Evolutionary conservation across 148 eudicot species (phyloP).

Genomic region (Fallopia convolvulus): DNA sequence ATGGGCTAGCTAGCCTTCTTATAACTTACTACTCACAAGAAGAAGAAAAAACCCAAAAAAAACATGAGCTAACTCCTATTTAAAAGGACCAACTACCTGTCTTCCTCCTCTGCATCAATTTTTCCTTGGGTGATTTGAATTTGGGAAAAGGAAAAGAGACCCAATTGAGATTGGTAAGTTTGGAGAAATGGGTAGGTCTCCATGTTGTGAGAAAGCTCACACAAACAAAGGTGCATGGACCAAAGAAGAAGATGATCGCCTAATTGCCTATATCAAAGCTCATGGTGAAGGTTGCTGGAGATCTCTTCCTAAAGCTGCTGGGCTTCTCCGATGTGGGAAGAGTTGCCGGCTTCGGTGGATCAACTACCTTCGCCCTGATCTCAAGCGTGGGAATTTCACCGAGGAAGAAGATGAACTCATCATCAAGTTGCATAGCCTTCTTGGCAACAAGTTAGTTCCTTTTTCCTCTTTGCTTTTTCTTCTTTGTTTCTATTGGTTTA

Average conservation of each 20-base stretch:
- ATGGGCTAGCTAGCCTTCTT: constrained; percentile 4
- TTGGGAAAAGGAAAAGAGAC: neutral
- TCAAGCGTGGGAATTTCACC: constrained; percentile 83
- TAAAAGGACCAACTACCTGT: neutral
- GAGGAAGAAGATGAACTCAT: constrained; percentile 90
- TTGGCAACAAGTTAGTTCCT: constrained; percentile 70
- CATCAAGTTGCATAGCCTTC: constrained; percentile 87
- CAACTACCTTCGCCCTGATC: constrained; percentile 23
- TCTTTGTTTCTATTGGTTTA: neutral
- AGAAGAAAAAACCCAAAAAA: neutral
- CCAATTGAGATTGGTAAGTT: neutral
- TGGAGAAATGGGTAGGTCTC: constrained; percentile 78
- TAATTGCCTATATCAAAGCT: constrained; percentile 62
- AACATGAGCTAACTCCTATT: constrained; percentile 3
- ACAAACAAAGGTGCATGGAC: constrained; percentile 99
- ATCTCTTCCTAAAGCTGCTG: constrained; percentile 87
- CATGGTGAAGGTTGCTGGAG: constrained; percentile 98
- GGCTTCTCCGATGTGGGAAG: constrained; percentile 86
- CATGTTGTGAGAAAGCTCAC: constrained; percentile 95
- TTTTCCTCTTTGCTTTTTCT: neutral
- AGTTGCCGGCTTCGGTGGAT: constrained; percentile 94
- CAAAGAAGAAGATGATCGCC: constrained; percentile 87
- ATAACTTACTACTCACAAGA: neutral
- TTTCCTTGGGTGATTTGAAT: neutral
- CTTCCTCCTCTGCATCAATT: neutral